Percentiles rank a stretch among this genome's conserved stretches.
These are phyloP conservation scores for Diaporthe sp. DNA, from an alignment of 2,329 filamentous ascomycete species.

Conservation along the genomic window DNA sequence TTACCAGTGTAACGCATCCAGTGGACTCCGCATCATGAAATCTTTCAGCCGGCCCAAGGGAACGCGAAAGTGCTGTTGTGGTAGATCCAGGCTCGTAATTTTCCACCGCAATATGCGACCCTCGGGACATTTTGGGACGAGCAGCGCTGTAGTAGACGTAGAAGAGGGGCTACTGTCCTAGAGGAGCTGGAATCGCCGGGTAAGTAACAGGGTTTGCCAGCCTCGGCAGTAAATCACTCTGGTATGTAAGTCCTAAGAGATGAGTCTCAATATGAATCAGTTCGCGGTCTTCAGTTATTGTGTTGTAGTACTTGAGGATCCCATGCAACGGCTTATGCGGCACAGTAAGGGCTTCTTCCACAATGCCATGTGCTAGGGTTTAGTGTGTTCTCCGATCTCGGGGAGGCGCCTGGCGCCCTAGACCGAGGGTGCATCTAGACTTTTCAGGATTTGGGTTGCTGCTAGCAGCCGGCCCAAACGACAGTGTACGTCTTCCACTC, in stretches of 20 bases:
- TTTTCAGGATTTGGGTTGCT: neutral
- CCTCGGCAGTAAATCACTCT: neutral
- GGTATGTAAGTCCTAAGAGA: neutral
- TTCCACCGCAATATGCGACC: constrained; percentile 3
- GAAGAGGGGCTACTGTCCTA: neutral
- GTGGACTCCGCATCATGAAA: neutral
- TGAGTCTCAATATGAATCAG: neutral
- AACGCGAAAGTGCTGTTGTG: neutral
- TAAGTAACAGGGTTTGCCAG: neutral
- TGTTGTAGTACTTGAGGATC: neutral
- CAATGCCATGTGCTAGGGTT: neutral
- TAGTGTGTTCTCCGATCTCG: constrained; percentile 1
- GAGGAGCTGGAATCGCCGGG: neutral
- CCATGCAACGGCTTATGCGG: neutral
- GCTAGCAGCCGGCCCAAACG: neutral
- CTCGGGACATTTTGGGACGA: constrained; percentile 22
- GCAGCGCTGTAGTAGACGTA: neutral
- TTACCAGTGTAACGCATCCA: neutral
- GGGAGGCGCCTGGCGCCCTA: neutral
- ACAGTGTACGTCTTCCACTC: neutral
- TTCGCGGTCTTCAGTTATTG: neutral
- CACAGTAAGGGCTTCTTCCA: neutral
- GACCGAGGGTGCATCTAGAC: neutral
- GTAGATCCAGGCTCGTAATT: neutral
- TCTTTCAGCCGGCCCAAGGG: neutral